Conservation (phyloP, 805 yeast genomes). For the Kurtzmaniella fragi region DNA sequence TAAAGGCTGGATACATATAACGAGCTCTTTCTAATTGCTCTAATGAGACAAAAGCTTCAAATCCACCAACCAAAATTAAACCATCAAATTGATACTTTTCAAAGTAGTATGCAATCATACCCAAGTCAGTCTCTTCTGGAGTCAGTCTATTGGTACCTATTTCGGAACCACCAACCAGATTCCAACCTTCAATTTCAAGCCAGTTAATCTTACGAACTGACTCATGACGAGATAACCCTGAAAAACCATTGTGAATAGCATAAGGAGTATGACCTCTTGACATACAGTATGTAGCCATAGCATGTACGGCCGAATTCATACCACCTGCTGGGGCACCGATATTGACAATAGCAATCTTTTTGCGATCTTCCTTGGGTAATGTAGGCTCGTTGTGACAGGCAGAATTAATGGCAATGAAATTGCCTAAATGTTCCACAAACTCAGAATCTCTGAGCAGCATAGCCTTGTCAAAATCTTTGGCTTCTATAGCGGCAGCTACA, state of each 20-base stretch:
- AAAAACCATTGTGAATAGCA: constrained; percentile 91
- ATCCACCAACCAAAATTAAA: constrained; percentile 88
- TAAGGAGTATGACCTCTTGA: constrained; percentile 86
- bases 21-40: constrained; percentile 79
- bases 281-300: constrained; percentile 86
- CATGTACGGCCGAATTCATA: constrained; percentile 84
- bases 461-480: constrained; percentile 79
- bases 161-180: constrained; percentile 88
- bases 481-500: constrained; percentile 85
- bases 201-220: constrained; percentile 70
- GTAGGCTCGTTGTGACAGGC: constrained; percentile 59
- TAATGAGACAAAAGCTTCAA: constrained; percentile 89
- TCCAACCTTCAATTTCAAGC: constrained; percentile 88
- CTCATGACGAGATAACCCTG: constrained; percentile 88
- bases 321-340: constrained; percentile 99
- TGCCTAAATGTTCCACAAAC: constrained; percentile 72
- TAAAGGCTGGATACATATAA: constrained; percentile 76
- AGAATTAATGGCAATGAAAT: constrained; percentile 65
- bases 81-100: constrained; percentile 88
- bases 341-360: constrained; percentile 79
- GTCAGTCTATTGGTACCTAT: constrained; percentile 91
- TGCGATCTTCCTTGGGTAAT: constrained; percentile 55
- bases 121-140: constrained; percentile 75
- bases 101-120: constrained; percentile 88
- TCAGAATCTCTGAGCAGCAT: constrained; percentile 84